Conservation (phyloP, 2,329 filamentous ascomycete species). For the Aureobasidium uvarum region DNA sequence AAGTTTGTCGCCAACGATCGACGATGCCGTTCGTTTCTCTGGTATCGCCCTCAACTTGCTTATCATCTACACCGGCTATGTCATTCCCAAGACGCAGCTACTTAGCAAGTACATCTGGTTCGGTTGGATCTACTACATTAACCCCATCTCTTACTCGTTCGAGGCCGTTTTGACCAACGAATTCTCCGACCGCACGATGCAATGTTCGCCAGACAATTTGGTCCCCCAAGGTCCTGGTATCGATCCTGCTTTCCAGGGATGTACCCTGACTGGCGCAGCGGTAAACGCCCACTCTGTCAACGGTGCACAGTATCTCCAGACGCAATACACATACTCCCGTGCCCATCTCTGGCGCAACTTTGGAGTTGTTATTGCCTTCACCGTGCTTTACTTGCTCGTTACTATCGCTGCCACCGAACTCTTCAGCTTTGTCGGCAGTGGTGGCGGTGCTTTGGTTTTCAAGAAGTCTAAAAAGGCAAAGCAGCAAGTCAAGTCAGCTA, state of each 20-base stretch:
- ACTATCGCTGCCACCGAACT: slow-evolving; percentile 69
- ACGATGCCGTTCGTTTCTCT: slow-evolving; percentile 64
- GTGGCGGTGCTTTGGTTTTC: slow-evolving; percentile 69
- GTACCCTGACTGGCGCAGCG: slow-evolving; percentile 58
- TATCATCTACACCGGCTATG: slow-evolving; percentile 64
- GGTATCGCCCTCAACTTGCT: slow-evolving; percentile 62
- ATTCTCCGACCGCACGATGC: slow-evolving; percentile 56
- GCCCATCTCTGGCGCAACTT: slow-evolving; percentile 69
- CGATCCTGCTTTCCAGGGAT: slow-evolving; percentile 60
- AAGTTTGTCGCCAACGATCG: slow-evolving; percentile 61
- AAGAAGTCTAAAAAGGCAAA: slow-evolving; percentile 65
- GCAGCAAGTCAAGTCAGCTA: slow-evolving; percentile 52
- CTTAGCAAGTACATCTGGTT: slow-evolving; percentile 63
- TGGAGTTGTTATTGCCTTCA: slow-evolving; percentile 73
- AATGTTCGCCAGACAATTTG: slow-evolving; percentile 59
- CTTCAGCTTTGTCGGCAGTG: slow-evolving; percentile 60
- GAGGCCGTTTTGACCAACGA: slow-evolving; percentile 68
- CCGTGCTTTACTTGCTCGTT: slow-evolving; percentile 68
- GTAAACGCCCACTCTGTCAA: slow-evolving; percentile 52
- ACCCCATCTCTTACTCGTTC: slow-evolving; percentile 59
- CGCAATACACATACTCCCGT: slow-evolving; percentile 57
- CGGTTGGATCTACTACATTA: slow-evolving; percentile 58
- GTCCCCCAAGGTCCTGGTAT: slow-evolving; percentile 59
- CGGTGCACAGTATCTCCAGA: slow-evolving; percentile 56
- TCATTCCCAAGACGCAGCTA: slow-evolving; percentile 64